Percentiles rank a stretch among this genome's conserved stretches.
Evolutionary conservation across 192 early-diverging fungal species (phyloP).

Genomic region (Linnemannia zychae): DNA sequence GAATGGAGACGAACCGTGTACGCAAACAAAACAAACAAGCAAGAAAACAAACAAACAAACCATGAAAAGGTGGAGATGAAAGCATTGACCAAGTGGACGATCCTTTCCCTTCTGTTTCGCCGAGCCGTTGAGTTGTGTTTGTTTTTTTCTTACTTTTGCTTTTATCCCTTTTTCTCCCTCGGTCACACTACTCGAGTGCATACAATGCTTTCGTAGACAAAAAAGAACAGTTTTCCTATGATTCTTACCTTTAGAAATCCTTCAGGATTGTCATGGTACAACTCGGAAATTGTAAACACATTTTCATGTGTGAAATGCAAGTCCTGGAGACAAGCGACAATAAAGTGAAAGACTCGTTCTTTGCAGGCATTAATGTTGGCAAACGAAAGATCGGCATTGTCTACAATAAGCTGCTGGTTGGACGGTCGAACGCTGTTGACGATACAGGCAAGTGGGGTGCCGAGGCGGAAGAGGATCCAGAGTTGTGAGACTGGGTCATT

Average conservation of each 20-base stretch:
- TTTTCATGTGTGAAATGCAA: conserved; percentile 79
- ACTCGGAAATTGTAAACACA: conserved; percentile 87
- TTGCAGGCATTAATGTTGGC: conserved; percentile 78
- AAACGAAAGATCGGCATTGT: conserved; percentile 58
- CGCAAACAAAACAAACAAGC: not conserved
- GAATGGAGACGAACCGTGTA: not conserved
- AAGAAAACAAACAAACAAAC: not conserved
- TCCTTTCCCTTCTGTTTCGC: not conserved
- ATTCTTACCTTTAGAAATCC: conserved; percentile 90
- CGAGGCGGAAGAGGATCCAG: conserved; percentile 79
- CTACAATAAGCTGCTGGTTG: conserved; percentile 66
- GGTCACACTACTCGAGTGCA: not conserved
- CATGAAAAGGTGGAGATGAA: too few species aligned
- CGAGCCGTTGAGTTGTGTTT: not conserved
- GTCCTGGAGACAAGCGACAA: conserved; percentile 86
- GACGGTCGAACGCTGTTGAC: conserved; percentile 77
- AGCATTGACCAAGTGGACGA: not conserved
- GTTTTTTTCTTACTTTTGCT: not conserved
- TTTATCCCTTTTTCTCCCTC: not conserved
- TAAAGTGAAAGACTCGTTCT: conserved; percentile 86
- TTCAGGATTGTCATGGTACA: conserved; percentile 96
- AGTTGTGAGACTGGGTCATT: conserved; percentile 78
- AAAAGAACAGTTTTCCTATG: too few species aligned
- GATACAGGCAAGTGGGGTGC: conserved; percentile 75
- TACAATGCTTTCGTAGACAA: too few species aligned